A percentile compares a stretch with the other conserved stretches of the same genome.
Conservation (phyloP, 2,329 filamentous ascomycete species). For the Fusarium nygamai region DNA sequence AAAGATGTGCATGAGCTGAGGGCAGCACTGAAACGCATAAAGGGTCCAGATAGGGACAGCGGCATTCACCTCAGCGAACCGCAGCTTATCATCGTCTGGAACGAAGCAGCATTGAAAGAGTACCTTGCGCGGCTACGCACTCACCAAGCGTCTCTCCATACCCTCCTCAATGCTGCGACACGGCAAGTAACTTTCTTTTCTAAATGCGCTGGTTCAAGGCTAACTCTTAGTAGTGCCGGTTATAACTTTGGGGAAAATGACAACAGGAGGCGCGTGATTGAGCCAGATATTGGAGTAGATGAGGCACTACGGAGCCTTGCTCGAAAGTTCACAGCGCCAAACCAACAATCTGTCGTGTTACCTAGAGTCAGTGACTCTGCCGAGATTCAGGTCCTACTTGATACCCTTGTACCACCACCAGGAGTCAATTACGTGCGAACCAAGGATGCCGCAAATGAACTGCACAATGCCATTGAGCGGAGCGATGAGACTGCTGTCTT, state of each 20-base stretch:
- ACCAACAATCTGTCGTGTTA: constrained; percentile 35
- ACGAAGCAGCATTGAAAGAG: constrained; percentile 38
- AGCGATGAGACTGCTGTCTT: constrained; percentile 41
- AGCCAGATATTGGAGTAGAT: constrained; percentile 40
- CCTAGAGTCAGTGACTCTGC: constrained; percentile 43
- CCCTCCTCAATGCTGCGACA: constrained; percentile 42
- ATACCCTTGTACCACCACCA: constrained; percentile 41
- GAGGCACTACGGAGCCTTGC: constrained; percentile 40
- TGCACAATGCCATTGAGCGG: constrained; percentile 40
- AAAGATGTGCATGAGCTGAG: constrained; percentile 42
- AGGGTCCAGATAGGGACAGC: constrained; percentile 41
- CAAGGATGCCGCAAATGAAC: constrained; percentile 34
- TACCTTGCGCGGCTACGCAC: constrained; percentile 38
- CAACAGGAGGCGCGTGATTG: constrained; percentile 42
- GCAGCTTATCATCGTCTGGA: constrained; percentile 44
- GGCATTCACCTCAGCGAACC: constrained; percentile 42
- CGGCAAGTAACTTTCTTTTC: constrained; percentile 14
- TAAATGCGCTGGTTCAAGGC: background rate
- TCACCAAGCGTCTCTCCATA: constrained; percentile 43
- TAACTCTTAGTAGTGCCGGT: constrained; percentile 26
- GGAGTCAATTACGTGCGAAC: constrained; percentile 34
- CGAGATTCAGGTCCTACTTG: constrained; percentile 42
- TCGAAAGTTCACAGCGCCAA: constrained; percentile 38
- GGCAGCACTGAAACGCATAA: constrained; percentile 41
- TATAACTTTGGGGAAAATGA: constrained; percentile 38